Evolutionary conservation across 2,329 filamentous ascomycete species (phyloP), one percentile per base, ranked within the genome.

Genomic region (Pezicula neosporulosa): DNA sequence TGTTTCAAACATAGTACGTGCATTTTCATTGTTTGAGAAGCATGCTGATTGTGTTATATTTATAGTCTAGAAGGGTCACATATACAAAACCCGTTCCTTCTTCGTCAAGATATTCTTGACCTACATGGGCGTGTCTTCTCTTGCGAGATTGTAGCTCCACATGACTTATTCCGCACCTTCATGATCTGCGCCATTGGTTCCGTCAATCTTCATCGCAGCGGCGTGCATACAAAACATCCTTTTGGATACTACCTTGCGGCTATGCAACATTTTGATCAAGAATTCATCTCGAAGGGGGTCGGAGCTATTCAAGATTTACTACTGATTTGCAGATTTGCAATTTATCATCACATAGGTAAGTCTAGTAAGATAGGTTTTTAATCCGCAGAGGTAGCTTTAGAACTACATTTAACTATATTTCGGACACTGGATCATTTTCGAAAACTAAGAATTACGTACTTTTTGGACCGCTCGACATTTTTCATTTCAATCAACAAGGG

Each of bases 291-390:
- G 1, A 58, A 61, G n/a, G 63, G 66, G 2, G 48, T 70, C 1
- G 57, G 64, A 6, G 68, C 69, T 0, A 66, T 74, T 9, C 69
- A 74, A 49, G 69, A 74, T 44, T 59, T 74, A 2, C 56, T 75
- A 0, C 51, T 74, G 5, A 60, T 74, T 15, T 68, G 65, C 8
- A 60, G 71, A 12, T 74, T 74, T 50, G 71, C 69, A 0, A 71
- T 74, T 38, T 74, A 73, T 48, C 65, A 73, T 52, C 69, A 72
- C 18, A 72, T 71, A n/a, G 66, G 67, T 65, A 51, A 16, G 50
- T 42, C 10, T 24, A 24, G 3, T 6, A 24, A 24, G 21, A 24
- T 6, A 24, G 6, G 21, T 3, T 24, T 24, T 24, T 24, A 24
- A 3, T 24, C 21, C 3, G 21, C 21, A 24, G 21, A 24, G 21